phyloP scores from a whole-genome alignment of 2,329 filamentous ascomycete species.

The Leptosphaerulina australis region DNA sequence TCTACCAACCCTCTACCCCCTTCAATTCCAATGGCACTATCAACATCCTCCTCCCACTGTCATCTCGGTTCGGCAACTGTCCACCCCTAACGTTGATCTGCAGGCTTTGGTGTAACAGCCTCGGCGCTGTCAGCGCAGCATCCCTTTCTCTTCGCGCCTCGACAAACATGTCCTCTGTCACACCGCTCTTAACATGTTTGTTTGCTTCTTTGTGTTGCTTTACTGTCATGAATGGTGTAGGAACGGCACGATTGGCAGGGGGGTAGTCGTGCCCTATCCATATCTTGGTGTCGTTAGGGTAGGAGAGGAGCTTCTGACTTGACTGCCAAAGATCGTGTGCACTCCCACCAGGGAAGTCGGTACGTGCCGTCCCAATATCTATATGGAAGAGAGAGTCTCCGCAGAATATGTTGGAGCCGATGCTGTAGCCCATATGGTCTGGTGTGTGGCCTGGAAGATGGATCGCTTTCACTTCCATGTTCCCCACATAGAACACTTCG shows the following conservation, averaged over 20 bases:
- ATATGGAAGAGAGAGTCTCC: slow-evolving; percentile 47
- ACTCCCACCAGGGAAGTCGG: slow-evolving; percentile 47
- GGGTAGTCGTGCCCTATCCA: slow-evolving; percentile 49
- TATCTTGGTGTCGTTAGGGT: slow-evolving; percentile 39
- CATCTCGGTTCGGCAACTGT: slow-evolving; percentile 32
- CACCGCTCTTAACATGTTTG: slow-evolving; percentile 40
- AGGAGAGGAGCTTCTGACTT: slow-evolving; percentile 30
- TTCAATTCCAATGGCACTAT: neutral
- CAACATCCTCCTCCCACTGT: slow-evolving; percentile 5
- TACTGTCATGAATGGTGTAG: slow-evolving; percentile 48
- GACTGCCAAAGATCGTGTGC: slow-evolving; percentile 38
- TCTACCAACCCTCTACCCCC: neutral
- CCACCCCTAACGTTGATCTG: slow-evolving; percentile 52
- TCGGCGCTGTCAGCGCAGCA: slow-evolving; percentile 37
- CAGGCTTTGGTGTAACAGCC: slow-evolving; percentile 47
- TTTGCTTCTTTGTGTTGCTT: slow-evolving; percentile 43
- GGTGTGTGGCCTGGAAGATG: slow-evolving; percentile 67
- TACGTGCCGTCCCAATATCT: slow-evolving; percentile 43
- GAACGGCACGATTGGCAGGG: no score
- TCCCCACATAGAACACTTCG: slow-evolving; percentile 60
- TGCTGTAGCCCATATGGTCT: slow-evolving; percentile 64
- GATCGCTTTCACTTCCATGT: slow-evolving; percentile 54
- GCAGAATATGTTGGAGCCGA: slow-evolving; percentile 53
- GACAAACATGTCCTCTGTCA: slow-evolving; percentile 44
- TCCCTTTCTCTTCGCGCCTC: slow-evolving; percentile 41